Conservation (phyloP, 1,284 basidiomycete genomes). For the Marasmius sp. region DNA sequence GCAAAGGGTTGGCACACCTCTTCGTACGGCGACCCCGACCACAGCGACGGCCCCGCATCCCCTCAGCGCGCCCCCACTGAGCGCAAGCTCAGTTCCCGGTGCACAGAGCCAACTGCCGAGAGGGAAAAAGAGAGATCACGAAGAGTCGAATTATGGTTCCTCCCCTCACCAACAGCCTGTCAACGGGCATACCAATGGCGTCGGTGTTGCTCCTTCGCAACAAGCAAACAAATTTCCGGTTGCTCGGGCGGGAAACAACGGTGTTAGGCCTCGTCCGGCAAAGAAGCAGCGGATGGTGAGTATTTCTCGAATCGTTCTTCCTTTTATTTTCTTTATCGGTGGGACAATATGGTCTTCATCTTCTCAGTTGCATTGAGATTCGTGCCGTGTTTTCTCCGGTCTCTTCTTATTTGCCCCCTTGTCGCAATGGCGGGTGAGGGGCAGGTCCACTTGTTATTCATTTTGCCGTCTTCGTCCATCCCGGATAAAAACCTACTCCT, state of each 20-base stretch:
- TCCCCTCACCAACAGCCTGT: neutral
- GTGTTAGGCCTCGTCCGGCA: constrained; percentile 63
- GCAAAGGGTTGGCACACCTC: constrained; percentile 24
- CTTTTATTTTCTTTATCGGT: neutral
- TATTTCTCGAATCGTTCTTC: constrained; percentile 12
- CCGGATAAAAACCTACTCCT: neutral
- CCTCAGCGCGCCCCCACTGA: constrained; percentile 26
- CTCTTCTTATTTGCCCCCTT: neutral
- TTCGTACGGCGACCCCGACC: constrained; percentile 32
- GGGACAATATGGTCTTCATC: neutral
- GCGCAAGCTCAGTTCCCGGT: constrained; percentile 14
- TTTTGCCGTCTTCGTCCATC: constrained; percentile 1
- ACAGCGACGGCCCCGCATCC: constrained; percentile 29
- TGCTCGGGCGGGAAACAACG: constrained; percentile 54
- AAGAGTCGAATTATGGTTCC: constrained; percentile 23
- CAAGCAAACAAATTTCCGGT: constrained; percentile 32
- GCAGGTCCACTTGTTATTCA: constrained; percentile 8
- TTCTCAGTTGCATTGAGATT: neutral
- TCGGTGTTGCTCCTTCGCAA: constrained; percentile 9
- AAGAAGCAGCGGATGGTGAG: constrained; percentile 78
- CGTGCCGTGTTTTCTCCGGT: neutral
- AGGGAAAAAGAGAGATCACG: constrained; percentile 54
- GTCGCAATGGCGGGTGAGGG: neutral
- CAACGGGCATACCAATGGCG: constrained; percentile 8
- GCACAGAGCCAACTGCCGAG: constrained; percentile 21